Percentiles rank a stretch among this genome's conserved stretches.
Conservation (phyloP, 2,329 filamentous ascomycete species). For the Ascochyta rabiei region DNA sequence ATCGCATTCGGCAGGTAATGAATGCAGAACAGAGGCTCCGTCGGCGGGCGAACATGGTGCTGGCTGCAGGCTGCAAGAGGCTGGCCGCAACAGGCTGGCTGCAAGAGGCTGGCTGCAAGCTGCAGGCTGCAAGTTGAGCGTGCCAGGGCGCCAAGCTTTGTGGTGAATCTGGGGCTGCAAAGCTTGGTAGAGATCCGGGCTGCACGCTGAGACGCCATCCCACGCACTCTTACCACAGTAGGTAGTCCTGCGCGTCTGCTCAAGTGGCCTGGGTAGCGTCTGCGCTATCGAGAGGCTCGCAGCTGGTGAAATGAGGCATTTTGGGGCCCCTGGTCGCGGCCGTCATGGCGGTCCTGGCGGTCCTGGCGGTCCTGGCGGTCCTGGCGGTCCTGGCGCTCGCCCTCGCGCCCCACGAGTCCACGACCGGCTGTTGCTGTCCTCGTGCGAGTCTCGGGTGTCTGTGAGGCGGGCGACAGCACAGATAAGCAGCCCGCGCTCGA, state of each 20-base stretch:
- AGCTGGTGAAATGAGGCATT: conserved; percentile 19
- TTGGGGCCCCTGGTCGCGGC: neutral
- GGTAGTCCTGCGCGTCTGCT: too few species aligned
- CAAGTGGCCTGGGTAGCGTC: conserved; percentile 15
- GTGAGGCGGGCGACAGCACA: neutral
- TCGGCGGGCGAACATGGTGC: conserved; percentile 12
- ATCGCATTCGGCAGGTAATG: conserved; percentile 16
- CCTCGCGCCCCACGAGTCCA: conserved; percentile 18
- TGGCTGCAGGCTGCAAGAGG: neutral
- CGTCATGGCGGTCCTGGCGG: too few species aligned
- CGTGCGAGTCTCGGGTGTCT: conserved; percentile 16
- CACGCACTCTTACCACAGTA: conserved; percentile 13
- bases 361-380: neutral
- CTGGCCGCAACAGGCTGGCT: too few species aligned
- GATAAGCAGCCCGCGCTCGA: conserved; percentile 14
- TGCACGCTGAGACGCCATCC: conserved; percentile 14
- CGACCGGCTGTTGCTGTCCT: conserved; percentile 2
- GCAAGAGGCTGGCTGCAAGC: too few species aligned
- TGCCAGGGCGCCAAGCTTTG: conserved; percentile 5
- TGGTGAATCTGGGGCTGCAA: conserved; percentile 10
- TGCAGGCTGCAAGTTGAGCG: too few species aligned
- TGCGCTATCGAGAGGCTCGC: conserved; percentile 16
- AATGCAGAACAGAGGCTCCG: conserved; percentile 12
- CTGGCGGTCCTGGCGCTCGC: conserved; percentile 1
- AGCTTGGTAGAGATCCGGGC: conserved; percentile 16